Base-by-base conservation (phyloP, 2,329 filamentous ascomycete genomes). In the Beauveria australis region DNA sequence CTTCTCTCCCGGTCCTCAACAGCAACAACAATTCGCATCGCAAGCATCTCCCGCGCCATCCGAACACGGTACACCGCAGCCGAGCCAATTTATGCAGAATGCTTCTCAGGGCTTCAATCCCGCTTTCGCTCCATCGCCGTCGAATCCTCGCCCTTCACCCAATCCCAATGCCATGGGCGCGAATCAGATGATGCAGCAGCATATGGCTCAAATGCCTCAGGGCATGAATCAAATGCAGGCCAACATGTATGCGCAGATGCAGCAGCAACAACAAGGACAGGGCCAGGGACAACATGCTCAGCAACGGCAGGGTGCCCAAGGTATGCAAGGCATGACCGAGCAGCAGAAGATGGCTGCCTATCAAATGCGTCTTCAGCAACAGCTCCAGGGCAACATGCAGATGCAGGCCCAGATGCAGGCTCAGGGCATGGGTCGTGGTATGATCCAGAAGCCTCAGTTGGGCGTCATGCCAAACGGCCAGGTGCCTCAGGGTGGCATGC, bases 341-440 rank as follows among this genome's bases (percentile, higher is more conserved):
- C 87, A 90, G 68, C 86, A 91, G 65, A 88, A 91, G 68, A 82
- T 91, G 72, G 80, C 85, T 61, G 76, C 88, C 53, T 93, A 95
- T 68, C 90, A 95, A 67, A 89, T 95, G 84, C 88, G 90, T 63
- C 74, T 95, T 57, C 89, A 95, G 68, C 85, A 88, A 61, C 89
- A 92, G 68, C 81, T 89, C 46, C 85, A 89, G 63, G 73, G 73
- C 10, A 79, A 78, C 43, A 78, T 81, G 69, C 78, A 80, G 55
- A 78, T 78, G 71, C 73, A 73, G 59, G 74, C 76, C 16, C 81
- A 84, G 62, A 78, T 86, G 76, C 82, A 83, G 64, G 66, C 70
- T 16, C 74, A 75, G 62, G 67, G 64, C 30, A 73, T 75, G 72
- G 78, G 75, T 22, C 78, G 76, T 59, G 81, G 73, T 60, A 80